Evolutionary conservation across 2,329 filamentous ascomycete genomes (phyloP).

Genomic region (Aspergillus nomiae): DNA sequence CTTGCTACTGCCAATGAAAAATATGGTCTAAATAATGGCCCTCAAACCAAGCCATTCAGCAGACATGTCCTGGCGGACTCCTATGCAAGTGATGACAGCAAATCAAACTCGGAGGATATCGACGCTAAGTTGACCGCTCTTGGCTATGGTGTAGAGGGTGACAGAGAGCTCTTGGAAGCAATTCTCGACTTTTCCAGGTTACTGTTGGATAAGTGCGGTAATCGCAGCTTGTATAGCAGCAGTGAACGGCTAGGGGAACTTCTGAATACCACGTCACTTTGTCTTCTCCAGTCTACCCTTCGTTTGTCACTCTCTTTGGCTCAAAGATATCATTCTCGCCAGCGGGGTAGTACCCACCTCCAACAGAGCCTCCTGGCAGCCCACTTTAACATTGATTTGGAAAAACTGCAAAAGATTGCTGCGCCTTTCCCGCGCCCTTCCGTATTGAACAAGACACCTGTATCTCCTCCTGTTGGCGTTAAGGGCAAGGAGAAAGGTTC

Average conservation of each 20-base stretch:
- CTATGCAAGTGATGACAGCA: slow-evolving; percentile 63
- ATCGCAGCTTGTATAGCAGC: slow-evolving; percentile 93
- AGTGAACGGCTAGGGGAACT: slow-evolving; percentile 86
- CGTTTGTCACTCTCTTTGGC: slow-evolving; percentile 83
- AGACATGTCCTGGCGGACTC: slow-evolving; percentile 36
- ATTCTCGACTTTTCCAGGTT: slow-evolving; percentile 84
- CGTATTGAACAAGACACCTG: slow-evolving; percentile 51
- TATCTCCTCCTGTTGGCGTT: slow-evolving; percentile 55
- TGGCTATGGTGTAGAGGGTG: slow-evolving; percentile 73
- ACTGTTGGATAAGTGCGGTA: slow-evolving; percentile 91
- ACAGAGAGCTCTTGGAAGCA: slow-evolving; percentile 75
- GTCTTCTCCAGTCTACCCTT: slow-evolving; percentile 75
- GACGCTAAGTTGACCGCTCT: slow-evolving; percentile 58
- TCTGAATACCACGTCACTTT: slow-evolving; percentile 81
- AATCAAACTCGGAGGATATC: slow-evolving; percentile 55
- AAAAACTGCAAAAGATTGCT: slow-evolving; percentile 82
- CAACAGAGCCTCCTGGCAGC: slow-evolving; percentile 75
- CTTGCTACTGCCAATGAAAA: slow-evolving; percentile 77
- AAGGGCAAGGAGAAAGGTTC: slow-evolving; percentile 76
- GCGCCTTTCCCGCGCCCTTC: slow-evolving; percentile 77
- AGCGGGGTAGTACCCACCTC: slow-evolving; percentile 69
- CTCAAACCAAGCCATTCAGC: slow-evolving; percentile 76
- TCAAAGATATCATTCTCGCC: slow-evolving; percentile 87
- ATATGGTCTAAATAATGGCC: slow-evolving; percentile 78
- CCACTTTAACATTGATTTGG: slow-evolving; percentile 74